These are phyloP conservation scores for Suhomyces coccinellae DNA, from an alignment of 1,139 yeast species.

Conservation along the genomic window DNA sequence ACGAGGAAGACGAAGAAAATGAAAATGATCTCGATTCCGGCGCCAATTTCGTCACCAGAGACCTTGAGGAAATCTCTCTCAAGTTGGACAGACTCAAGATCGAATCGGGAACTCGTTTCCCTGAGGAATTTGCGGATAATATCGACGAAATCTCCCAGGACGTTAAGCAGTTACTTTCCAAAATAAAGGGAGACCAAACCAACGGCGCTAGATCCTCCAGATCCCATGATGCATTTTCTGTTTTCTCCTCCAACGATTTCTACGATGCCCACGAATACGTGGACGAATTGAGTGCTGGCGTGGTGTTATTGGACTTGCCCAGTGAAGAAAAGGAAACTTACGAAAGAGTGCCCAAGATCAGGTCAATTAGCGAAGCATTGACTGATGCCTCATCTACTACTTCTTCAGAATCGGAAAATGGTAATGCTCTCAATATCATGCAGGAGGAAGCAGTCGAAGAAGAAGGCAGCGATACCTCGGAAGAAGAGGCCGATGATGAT, in stretches of 20 bases:
- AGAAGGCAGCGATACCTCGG: slow-evolving; percentile 3
- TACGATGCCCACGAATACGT: slow-evolving; percentile 67
- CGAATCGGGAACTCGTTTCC: slow-evolving; percentile 14
- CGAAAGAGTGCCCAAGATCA: slow-evolving; percentile 1
- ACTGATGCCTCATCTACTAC: slow-evolving; percentile 17
- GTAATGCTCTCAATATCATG: neutral
- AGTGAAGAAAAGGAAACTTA: slow-evolving; percentile 13
- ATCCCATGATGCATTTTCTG: slow-evolving; percentile 28
- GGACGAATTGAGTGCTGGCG: slow-evolving; percentile 40
- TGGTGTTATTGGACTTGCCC: slow-evolving; percentile 31
- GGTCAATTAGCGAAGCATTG: slow-evolving; percentile 20
- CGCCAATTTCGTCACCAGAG: slow-evolving; percentile 10
- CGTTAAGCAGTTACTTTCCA: slow-evolving; percentile 20
- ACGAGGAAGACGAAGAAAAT: slow-evolving; percentile 10
- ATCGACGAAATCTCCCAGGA: slow-evolving; percentile 21
- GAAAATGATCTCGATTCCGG: slow-evolving; percentile 14
- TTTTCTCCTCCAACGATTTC: slow-evolving; percentile 47
- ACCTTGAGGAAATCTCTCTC: slow-evolving; percentile 22
- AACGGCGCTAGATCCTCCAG: slow-evolving; percentile 1
- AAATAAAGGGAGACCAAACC: slow-evolving; percentile 12
- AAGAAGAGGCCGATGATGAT: slow-evolving; percentile 24
- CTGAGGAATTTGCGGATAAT: slow-evolving; percentile 12
- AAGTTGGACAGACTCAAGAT: slow-evolving; percentile 26
- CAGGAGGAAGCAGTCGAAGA: neutral
- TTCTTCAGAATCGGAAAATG: slow-evolving; percentile 13